Conservation (phyloP, 2,329 filamentous ascomycete species). For the Zymoseptoria tritici region DNA sequence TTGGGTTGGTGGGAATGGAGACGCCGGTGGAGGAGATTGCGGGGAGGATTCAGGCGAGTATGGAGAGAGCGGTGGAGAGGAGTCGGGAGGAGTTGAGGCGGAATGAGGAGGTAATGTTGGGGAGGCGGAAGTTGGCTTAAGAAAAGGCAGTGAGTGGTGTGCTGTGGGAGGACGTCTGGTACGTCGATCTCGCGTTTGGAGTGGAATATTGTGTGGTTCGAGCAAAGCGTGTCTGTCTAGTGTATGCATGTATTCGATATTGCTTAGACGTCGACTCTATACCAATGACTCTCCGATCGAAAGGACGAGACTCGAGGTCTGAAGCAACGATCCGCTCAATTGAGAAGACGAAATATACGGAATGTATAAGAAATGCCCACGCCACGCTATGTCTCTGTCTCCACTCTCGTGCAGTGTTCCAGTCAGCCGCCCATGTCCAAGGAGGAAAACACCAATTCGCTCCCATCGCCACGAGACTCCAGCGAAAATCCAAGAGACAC, state of each 20-base stretch:
- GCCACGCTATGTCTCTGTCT: not conserved
- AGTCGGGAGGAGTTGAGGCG: constrained; percentile 26
- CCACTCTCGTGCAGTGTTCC: not conserved
- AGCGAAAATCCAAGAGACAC: not conserved
- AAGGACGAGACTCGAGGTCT: not conserved
- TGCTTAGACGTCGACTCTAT: no score
- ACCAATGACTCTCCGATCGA: not conserved
- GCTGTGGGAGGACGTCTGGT: not conserved
- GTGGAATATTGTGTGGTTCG: no score
- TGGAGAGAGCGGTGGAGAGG: constrained; percentile 26
- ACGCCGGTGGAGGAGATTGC: constrained; percentile 44
- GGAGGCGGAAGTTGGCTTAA: constrained; percentile 26
- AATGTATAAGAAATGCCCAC: not conserved
- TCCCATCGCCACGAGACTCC: not conserved
- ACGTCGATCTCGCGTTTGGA: not conserved
- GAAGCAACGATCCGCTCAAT: not conserved
- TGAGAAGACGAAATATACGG: not conserved
- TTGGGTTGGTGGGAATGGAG: constrained; percentile 59
- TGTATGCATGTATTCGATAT: no score
- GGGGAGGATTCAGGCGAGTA: constrained; percentile 31
- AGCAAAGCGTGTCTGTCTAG: no score
- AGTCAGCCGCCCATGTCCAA: not conserved
- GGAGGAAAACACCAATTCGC: not conserved
- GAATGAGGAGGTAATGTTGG: constrained; percentile 29
- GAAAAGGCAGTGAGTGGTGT: not conserved